Percentiles rank a stretch among this genome's conserved stretches.
These are phyloP conservation scores for Saccharomycopsis hybrid DNA, from an alignment of 1,139 yeast genomes.

Conservation along the genomic window DNA sequence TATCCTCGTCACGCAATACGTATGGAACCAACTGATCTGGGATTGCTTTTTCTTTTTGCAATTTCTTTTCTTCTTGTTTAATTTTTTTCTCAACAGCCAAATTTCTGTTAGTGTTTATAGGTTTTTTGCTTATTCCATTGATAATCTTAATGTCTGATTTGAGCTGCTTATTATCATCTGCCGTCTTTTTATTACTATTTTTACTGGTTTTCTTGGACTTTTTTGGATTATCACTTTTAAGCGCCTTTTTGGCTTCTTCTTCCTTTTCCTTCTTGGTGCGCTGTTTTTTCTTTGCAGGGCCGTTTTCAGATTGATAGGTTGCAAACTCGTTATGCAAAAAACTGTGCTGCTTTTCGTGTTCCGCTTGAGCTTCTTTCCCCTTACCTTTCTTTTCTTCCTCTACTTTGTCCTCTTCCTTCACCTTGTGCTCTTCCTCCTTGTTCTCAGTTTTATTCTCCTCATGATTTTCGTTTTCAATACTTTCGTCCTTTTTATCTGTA, in stretches of 20 bases:
- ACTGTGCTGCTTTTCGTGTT: too few relatives aligned
- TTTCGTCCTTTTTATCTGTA: background rate
- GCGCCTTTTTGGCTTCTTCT: background rate
- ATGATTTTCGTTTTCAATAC: background rate
- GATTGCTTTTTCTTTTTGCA: background rate
- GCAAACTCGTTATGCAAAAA: background rate
- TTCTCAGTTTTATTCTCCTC: too few relatives aligned
- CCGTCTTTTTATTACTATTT: background rate
- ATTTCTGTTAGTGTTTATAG: constrained; percentile 5
- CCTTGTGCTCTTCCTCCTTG: too few relatives aligned
- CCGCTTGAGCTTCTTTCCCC: too few relatives aligned
- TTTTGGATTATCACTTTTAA: background rate
- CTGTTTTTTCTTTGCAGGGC: background rate
- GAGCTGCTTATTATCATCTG: background rate
- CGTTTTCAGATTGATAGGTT: background rate
- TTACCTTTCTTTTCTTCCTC: too few relatives aligned
- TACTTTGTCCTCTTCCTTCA: too few relatives aligned
- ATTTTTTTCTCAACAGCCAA: constrained; percentile 1
- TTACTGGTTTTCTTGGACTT: background rate
- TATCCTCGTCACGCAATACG: constrained; percentile 2
- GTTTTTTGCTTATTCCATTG: constrained; percentile 1
- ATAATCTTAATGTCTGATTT: constrained; percentile 12
- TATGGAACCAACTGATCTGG: constrained; percentile 9
- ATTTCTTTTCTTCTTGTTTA: background rate
- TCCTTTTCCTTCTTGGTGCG: background rate